Percentiles rank a stretch among this genome's conserved stretches.
Evolutionary conservation across 192 early-diverging fungal species (phyloP).

Genomic region (Linnemannia elongata): DNA sequence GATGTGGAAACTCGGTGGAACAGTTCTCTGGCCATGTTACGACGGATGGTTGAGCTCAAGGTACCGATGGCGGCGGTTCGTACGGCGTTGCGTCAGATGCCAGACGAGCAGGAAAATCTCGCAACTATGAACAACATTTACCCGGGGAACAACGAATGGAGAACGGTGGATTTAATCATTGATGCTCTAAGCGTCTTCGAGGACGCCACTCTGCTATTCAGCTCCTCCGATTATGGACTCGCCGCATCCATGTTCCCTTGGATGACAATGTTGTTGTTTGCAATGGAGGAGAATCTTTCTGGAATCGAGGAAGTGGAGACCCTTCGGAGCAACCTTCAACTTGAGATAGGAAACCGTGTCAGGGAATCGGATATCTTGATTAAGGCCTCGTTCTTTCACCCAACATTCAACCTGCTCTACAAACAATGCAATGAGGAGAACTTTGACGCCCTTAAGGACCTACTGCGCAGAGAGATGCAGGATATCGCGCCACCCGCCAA

Average conservation of each 20-base stretch:
- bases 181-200: background rate
- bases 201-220: background rate
- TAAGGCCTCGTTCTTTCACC: slow-evolving; percentile 6
- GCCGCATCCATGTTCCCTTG: slow-evolving; percentile 10
- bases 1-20: slow-evolving; percentile 1
- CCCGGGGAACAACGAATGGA: background rate
- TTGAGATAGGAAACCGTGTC: background rate
- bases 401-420: slow-evolving; percentile 8
- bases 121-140: background rate
- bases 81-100: background rate
- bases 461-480: slow-evolving; percentile 15
- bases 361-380: background rate
- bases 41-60: slow-evolving; percentile 1
- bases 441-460: slow-evolving; percentile 1
- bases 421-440: background rate
- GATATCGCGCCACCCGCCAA: slow-evolving; percentile 7
- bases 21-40: background rate
- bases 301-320: background rate
- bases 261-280: background rate
- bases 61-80: slow-evolving; percentile 1
- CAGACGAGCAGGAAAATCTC: slow-evolving; percentile 1
- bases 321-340: background rate
- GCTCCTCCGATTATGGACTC: background rate
- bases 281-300: background rate
- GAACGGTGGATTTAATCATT: background rate